Base-by-base conservation (phyloP, 2,329 filamentous ascomycete genomes). In the Decorospora gaudefroyi region DNA sequence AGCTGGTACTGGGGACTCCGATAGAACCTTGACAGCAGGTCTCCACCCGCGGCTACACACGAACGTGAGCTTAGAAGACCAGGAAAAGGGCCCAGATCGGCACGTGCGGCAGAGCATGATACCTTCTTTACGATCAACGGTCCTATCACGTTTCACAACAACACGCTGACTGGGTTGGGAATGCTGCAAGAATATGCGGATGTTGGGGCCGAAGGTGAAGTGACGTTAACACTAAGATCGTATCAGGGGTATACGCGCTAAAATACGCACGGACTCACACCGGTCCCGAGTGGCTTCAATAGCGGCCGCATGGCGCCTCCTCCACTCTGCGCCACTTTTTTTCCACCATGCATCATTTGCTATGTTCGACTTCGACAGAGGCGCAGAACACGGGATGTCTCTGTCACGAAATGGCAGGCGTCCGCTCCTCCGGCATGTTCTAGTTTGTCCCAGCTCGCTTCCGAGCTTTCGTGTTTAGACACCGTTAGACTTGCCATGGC, bases 401-500 rank as follows among this genome's bases (percentile, higher is more conserved):
- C 27, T 15, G 19, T 31, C 9, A 46, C 43, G 31, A 41, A 28
- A 37, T 46, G 52, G 56, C 60, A 46, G 52, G 51, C 36, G 29
- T 42, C 48, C 35, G 46, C 33, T 35, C 46, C 39, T 46, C 43
- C 46, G 38, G 48, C 30, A 49, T 55, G 35, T 42, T 42, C 50
- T 28, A 35, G 42, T 44, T 39, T 37, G 39, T 29, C 42, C 42
- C 56, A 50, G 55, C 51, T 58, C 51, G 50, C 51, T 42, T 50
- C 42, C 43, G 39, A 42, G 47, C 34, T 53, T 40, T 47, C 40
- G 35, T 29, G 29, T 31, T 46, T n/a, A n/a, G 22, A 18, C 19
- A n/a, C 36, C 31, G 49, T 35, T 42, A 42, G 39, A 47, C 36
- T 34, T 46, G 39, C 42, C 32, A 49, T 51, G 36, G 42, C 51